phyloP scores from a whole-genome alignment of 768 basidiomycete species.

The Panus rudis region DNA sequence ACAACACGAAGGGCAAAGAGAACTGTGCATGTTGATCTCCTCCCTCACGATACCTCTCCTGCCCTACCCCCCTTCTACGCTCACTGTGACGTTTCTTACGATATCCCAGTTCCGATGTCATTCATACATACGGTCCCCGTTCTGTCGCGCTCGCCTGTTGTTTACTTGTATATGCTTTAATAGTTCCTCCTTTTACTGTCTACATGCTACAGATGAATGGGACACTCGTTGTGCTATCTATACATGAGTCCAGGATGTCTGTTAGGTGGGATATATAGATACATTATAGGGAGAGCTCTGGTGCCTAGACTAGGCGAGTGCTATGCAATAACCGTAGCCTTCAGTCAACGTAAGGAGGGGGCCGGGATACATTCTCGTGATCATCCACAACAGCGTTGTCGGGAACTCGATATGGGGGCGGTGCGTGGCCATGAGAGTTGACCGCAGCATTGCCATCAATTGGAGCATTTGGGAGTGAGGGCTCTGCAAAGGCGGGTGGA shows the following conservation, averaged over 20 bases:
- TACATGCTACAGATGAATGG: no score
- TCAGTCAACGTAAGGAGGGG: constrained; percentile 33
- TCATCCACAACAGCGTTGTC: constrained; percentile 21
- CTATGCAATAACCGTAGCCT: no score
- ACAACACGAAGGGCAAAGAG: constrained; percentile 58
- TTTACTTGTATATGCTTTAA: constrained; percentile 18
- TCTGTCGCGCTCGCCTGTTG: constrained; percentile 10
- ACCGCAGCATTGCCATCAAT: constrained; percentile 2
- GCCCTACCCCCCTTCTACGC: neutral
- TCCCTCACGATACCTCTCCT: neutral
- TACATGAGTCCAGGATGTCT: no score
- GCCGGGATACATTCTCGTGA: constrained; percentile 25
- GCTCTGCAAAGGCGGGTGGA: constrained; percentile 11
- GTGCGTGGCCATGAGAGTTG: constrained; percentile 49
- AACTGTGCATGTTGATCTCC: constrained; percentile 71
- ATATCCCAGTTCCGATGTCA: constrained; percentile 1
- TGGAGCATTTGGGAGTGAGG: constrained; percentile 8
- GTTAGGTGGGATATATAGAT: neutral
- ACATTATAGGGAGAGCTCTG: no score
- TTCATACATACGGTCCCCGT: constrained; percentile 6
- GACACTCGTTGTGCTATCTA: no score
- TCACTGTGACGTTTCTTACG: neutral
- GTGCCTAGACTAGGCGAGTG: no score
- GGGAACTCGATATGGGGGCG: constrained; percentile 70
- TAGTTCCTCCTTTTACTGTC: no score